Evolutionary conservation across 2,329 filamentous ascomycete species (phyloP), one percentile per base, ranked within the genome.

Genomic region (Gnomoniopsis smithogilvyi): DNA sequence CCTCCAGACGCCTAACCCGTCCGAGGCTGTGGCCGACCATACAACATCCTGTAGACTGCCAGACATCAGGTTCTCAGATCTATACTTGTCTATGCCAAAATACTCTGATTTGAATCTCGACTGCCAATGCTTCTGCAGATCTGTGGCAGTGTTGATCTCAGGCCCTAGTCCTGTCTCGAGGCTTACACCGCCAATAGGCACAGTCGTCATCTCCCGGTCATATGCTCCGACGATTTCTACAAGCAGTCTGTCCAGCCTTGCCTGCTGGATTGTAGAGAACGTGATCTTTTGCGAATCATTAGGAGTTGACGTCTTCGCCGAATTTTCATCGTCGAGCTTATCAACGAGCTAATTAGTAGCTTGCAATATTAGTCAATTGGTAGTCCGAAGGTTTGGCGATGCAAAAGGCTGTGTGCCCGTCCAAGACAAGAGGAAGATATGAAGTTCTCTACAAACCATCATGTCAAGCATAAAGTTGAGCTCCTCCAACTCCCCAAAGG

Each of bases 161-260:
- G 36, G 51, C 15, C 58, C 45, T 19, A 53, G 26, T 10, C 33
- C 55, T 6, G 45, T 34, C 38, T 38, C 45, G n/a, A 46, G 15
- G 2, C 15, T 14, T 10, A 10, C 45, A n/a, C 26, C 34, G 15
- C 34, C 19, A 3, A 56, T 33, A 12, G 17, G 48, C 48, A 19
- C 22, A 36, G 24, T 30, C 1, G 19, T 22, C 12, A 26, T 33
- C 41, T 60, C 38, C 12, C 38, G 47, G n/a, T 63, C 52, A 41
- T 34, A 50, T 3, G 26, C 43, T 7, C 15, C 24, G 8, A 61
- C 17, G 21, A 63, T 63, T n/a, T 63, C 61, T n/a, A 33, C 51
- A 45, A 63, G 21, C 1, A 63, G 45, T 43, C 55, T 63, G n/a
- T 63, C 61, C 24, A 63, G 55, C 24, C 51, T 54, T 4, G 58